Percentiles rank a stretch among this genome's conserved stretches.
These are phyloP conservation scores for Pyracantha coccinea DNA, from an alignment of 331 rosid genomes.

Conservation along the genomic window DNA sequence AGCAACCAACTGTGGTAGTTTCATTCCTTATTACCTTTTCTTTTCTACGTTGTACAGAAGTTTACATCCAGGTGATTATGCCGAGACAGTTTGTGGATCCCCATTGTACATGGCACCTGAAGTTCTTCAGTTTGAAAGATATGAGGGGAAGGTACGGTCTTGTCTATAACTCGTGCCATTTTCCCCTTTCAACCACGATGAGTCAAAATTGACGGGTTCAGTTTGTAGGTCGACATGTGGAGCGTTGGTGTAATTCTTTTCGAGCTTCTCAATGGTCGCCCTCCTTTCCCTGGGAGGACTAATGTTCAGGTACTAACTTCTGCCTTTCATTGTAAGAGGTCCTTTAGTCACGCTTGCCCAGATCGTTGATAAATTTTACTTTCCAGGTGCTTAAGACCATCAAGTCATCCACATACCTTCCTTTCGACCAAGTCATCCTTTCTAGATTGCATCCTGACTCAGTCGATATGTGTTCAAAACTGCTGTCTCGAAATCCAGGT, in stretches of 20 bases:
- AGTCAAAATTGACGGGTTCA: background rate
- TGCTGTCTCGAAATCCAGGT: slow-evolving; percentile 54
- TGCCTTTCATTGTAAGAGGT: background rate
- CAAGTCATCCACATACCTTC: slow-evolving; percentile 35
- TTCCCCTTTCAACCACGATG: background rate
- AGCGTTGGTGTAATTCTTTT: slow-evolving; percentile 62
- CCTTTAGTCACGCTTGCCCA: background rate
- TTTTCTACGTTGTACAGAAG: slow-evolving; percentile 14
- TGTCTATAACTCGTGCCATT: background rate
- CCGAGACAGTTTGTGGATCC: slow-evolving; percentile 54
- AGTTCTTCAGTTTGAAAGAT: slow-evolving; percentile 52
- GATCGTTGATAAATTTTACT: background rate
- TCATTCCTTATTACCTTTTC: background rate
- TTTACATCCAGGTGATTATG: slow-evolving; percentile 31
- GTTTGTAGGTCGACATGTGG: slow-evolving; percentile 54
- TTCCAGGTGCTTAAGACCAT: slow-evolving; percentile 50
- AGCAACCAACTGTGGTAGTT: background rate
- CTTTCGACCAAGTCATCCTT: slow-evolving; percentile 38
- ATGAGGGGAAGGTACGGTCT: slow-evolving; percentile 41
- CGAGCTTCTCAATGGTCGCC: slow-evolving; percentile 63
- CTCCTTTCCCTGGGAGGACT: slow-evolving; percentile 53
- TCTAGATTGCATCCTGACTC: slow-evolving; percentile 35
- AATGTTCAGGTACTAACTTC: slow-evolving; percentile 42
- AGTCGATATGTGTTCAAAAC: slow-evolving; percentile 45
- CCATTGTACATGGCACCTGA: slow-evolving; percentile 63